Base-by-base conservation (phyloP, 1,139 yeast species). In the Yamadazyma epiphylla region DNA sequence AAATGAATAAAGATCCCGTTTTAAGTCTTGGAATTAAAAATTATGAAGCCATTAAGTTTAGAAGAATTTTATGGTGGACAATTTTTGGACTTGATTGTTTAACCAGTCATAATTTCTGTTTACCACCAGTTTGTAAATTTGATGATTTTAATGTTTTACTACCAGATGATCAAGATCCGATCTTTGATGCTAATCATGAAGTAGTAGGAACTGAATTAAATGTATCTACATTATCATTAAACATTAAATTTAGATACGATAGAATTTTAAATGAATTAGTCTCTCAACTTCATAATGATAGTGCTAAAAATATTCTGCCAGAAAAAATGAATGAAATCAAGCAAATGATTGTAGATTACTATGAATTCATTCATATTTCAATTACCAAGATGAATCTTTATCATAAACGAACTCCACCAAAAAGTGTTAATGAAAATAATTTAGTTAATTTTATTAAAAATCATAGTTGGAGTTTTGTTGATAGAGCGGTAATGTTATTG, bases 1-100 rank as follows among this genome's bases (percentile, higher is more conserved):
- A 74, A 32, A 52, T 77, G 29, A 77, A 77, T 43, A 68, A 77
- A 45, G 85, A 77, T 43, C 85, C 85, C 1, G 61, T 69, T 3
- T 49, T 63, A 2, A 64, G 70, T 26, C 68, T 76, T 33, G 61
- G 70, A 15, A 64, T 76, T 17, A 56, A 63, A 10, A 73, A 74
- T 39, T 56, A 64, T 48, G 65, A 63, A 32, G 60, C 68, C 9
- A 64, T 77, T 4, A 76, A 74, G 36, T 61, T 69, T 29, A 60
- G 80, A 48, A 59, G 84, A 44, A 47, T 75, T 32, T 48, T 78
- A 12, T 78, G 84, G 83, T 78, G 83, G 82, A 77, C 75, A 22
- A 74, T 77, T 5, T 76, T 76, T 42, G 75, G 76, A 12, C 54
- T 78, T 32, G 85, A 78, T 47, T 70, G 77, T 3, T 57, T 75